Conservation (phyloP, 768 basidiomycete genomes). For the Termitomyces sp. region DNA sequence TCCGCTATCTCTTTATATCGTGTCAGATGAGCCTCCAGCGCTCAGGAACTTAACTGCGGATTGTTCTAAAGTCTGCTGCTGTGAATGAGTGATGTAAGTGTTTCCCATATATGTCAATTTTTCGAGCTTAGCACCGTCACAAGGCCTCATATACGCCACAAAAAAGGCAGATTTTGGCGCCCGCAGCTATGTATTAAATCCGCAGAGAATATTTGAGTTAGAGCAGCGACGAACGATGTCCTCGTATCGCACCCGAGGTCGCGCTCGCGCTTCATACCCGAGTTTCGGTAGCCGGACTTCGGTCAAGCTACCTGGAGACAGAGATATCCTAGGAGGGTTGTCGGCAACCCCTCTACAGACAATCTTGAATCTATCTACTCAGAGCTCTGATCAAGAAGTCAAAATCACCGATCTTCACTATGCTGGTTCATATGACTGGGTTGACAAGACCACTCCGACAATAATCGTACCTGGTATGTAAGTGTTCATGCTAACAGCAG, state of each 20-base stretch:
- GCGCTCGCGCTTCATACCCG: not conserved
- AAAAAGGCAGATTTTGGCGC: not conserved
- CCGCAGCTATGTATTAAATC: not conserved
- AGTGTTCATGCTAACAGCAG: not conserved
- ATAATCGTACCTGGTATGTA: slow-evolving; percentile 47
- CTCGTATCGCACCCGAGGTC: not conserved
- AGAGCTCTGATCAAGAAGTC: slow-evolving; percentile 23
- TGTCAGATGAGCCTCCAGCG: not conserved
- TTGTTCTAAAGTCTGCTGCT: not conserved
- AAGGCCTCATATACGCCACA: not conserved
- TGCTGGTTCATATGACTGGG: slow-evolving; percentile 54
- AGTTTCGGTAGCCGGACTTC: not conserved
- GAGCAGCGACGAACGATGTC: not conserved
- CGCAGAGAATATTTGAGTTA: not conserved
- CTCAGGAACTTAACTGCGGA: not conserved
- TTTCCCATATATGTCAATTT: not conserved
- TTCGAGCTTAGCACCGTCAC: not conserved
- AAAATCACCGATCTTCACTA: slow-evolving; percentile 31
- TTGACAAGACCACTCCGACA: slow-evolving; percentile 33
- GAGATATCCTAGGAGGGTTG: slow-evolving; percentile 32
- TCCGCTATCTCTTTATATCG: not conserved
- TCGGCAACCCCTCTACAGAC: slow-evolving; percentile 20
- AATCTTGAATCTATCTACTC: slow-evolving; percentile 17
- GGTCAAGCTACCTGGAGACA: slow-evolving; percentile 15
- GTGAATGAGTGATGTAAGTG: not conserved